Conservation (phyloP, 2,329 filamentous ascomycete species). For the Rachicladosporium sp. region DNA sequence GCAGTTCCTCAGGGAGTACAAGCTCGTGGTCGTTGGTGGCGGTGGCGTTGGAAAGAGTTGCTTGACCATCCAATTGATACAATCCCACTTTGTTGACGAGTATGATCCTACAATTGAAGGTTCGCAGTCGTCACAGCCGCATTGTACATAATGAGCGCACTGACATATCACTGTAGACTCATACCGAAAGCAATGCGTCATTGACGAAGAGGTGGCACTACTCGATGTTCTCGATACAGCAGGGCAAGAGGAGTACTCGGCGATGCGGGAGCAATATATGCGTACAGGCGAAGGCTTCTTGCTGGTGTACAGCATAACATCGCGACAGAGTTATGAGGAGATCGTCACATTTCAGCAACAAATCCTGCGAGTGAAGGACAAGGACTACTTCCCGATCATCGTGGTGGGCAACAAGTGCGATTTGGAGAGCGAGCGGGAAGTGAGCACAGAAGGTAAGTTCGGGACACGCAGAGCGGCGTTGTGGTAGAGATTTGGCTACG, state of each 20-base stretch:
- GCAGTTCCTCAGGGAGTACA: slow-evolving; percentile 42
- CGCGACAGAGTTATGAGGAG: slow-evolving; percentile 93
- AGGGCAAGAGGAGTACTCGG: slow-evolving; percentile 97
- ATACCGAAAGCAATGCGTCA: slow-evolving; percentile 98
- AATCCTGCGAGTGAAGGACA: slow-evolving; percentile 96
- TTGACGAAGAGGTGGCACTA: slow-evolving; percentile 94
- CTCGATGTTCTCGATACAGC: slow-evolving; percentile 97
- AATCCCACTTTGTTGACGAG: slow-evolving; percentile 95
- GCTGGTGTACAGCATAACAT: slow-evolving; percentile 96
- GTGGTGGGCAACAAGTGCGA: slow-evolving; percentile 99
- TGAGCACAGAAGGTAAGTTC: slow-evolving; percentile 74
- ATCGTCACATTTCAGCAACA: slow-evolving; percentile 98
- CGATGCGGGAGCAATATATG: slow-evolving; percentile 99
- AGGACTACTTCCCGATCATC: slow-evolving; percentile 99
- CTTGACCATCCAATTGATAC: slow-evolving; percentile 76
- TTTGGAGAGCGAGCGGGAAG: slow-evolving; percentile 83
- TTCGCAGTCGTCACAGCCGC: slow-evolving; percentile 30
- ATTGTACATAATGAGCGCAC: slow-evolving; percentile 3
- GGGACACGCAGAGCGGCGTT: not conserved
- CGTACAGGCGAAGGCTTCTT: slow-evolving; percentile 95
- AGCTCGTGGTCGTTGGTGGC: slow-evolving; percentile 82
- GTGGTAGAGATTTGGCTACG: too few species aligned
- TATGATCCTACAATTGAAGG: slow-evolving; percentile 99
- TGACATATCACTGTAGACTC: slow-evolving; percentile 54
- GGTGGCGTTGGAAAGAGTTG: slow-evolving; percentile 99